phyloP scores from a whole-genome alignment of 768 basidiomycete genomes.

The Leucocoprinus birnbaumii region DNA sequence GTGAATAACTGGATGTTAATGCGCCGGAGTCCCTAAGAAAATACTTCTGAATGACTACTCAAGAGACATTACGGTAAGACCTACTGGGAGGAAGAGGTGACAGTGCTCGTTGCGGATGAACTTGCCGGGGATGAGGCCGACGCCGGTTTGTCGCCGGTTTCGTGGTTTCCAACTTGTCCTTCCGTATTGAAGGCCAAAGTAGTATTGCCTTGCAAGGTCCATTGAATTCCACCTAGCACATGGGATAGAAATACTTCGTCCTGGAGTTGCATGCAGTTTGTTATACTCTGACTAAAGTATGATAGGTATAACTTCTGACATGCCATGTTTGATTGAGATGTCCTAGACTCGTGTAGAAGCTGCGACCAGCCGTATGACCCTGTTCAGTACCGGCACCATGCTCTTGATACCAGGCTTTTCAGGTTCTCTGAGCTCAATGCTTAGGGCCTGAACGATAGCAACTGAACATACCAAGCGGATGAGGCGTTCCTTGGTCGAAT shows the following conservation, averaged over 20 bases:
- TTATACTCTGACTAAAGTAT: constrained; percentile 9
- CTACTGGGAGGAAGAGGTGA: background rate
- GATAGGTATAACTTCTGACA: constrained; percentile 28
- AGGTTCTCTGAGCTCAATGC: background rate
- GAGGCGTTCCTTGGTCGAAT: constrained; percentile 69
- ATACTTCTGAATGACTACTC: background rate
- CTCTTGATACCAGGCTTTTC: constrained; percentile 80
- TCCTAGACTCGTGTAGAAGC: constrained; percentile 82
- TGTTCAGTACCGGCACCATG: constrained; percentile 61
- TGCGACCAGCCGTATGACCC: constrained; percentile 56
- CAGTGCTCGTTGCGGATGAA: background rate
- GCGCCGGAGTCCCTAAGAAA: background rate
- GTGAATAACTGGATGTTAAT: background rate
- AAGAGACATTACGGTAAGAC: background rate
- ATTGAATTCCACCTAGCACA: constrained; percentile 70
- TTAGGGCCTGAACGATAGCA: background rate
- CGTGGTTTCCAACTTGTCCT: constrained; percentile 55
- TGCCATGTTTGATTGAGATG: constrained; percentile 80
- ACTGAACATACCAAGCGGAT: constrained; percentile 61
- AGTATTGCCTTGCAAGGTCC: constrained; percentile 69
- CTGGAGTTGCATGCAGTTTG: too few relatives aligned
- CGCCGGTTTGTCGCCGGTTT: background rate
- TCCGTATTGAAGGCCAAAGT: constrained; percentile 62
- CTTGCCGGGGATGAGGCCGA: background rate
- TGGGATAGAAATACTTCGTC: constrained; percentile 69